Percentiles rank a stretch among this genome's conserved stretches.
These are phyloP conservation scores for Wallacemonas sp. DNA, from an alignment of 208 protist genomes.

Conservation along the genomic window DNA sequence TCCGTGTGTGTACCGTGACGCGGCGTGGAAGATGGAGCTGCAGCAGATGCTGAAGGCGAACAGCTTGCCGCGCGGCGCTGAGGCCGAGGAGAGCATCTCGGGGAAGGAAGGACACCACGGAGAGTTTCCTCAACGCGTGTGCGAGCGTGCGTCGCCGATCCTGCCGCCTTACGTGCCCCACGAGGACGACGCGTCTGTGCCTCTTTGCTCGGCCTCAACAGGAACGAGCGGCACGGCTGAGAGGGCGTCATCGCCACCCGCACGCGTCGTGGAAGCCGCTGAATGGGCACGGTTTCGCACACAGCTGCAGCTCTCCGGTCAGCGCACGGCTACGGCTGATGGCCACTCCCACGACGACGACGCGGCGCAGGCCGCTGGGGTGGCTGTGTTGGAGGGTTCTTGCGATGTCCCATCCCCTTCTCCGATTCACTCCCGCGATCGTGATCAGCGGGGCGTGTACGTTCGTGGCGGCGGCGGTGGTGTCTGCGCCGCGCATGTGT, in stretches of 20 bases:
- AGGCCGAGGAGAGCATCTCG: not conserved
- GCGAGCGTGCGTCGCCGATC: not conserved
- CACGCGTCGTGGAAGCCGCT: conserved; percentile 12
- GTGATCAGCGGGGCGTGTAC: too few species aligned
- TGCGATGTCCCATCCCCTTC: conserved; percentile 6
- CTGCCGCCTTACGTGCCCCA: not conserved
- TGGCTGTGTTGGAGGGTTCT: not conserved
- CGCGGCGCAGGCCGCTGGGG: not conserved
- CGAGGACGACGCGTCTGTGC: not conserved
- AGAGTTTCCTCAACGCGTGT: too few species aligned
- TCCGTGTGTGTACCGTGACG: not conserved
- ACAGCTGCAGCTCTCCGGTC: not conserved
- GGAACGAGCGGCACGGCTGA: not conserved
- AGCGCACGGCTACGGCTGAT: too few species aligned
- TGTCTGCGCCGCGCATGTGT: not conserved
- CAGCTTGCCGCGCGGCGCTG: conserved; percentile 1
- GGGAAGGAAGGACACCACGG: too few species aligned
- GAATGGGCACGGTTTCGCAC: not conserved
- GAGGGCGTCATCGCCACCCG: conserved; percentile 18
- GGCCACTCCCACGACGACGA: not conserved
- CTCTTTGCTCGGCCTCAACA: not conserved
- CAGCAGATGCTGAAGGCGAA: not conserved
- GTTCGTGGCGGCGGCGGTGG: not conserved
- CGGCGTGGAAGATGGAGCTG: not conserved
- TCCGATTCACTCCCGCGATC: conserved; percentile 1